Evolutionary conservation across 106 monocot species (phyloP), one percentile per base, ranked within the genome.

Genomic region (Gastrodia elata): DNA sequence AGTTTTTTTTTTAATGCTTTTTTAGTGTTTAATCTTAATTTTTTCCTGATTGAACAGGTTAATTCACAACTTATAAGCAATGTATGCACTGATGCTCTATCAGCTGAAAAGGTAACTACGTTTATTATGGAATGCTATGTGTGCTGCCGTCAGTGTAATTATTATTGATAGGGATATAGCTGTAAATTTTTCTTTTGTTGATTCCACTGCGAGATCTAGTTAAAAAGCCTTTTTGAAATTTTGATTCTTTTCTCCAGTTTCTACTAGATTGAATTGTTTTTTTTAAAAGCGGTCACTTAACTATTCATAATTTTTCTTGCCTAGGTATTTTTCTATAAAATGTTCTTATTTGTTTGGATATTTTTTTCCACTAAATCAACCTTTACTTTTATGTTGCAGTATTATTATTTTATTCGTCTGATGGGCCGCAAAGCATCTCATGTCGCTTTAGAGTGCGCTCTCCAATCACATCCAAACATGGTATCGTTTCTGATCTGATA

Each of bases 371-470:
- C 5, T 67, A 37, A 35, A 67, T 27, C 37, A 38, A 37, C 37
- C 0, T 30, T 67, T 67, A 37, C 36, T 38, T 67, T 67, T 67
- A 6, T 65, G 39, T 87, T 83, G 42, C 86, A 92, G 92, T 92
- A 92, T 71, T 92, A 92, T 42, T 92, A 92, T 71, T 92, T 92
- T 68, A 86, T 92, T 73, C 83, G 92, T 26, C 80, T 92, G 6
- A 92, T 92, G 92, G 92, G 92, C 27, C 77, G 86, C 71, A 88
- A 80, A 48, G 84, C 88, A 64, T 92, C 92, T 74, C 92, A 92
- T 77, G 92, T 92, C 49, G 82, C 92, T 15, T 71, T 92, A 77
- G 88, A 92, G 80, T 92, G 92, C 57, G 68, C 86, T 6, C 92
- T 92, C 18, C 92, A 92, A 64, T 86, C 86, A 36, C 86, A 86